Base-by-base conservation (phyloP, 768 basidiomycete genomes). In the Boletus rufocinnamomeus region DNA sequence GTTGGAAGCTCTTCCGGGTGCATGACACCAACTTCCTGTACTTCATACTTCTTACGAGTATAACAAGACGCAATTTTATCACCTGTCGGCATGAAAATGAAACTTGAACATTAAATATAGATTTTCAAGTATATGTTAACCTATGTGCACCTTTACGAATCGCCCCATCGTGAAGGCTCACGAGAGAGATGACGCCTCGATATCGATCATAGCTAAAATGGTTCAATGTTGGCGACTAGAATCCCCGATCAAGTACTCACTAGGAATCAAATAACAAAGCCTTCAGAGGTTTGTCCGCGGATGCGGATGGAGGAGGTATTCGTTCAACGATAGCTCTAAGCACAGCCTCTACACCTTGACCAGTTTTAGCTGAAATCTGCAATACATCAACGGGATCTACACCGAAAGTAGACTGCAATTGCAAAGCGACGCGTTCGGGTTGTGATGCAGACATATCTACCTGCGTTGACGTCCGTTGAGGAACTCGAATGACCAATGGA, bases 181-280 rank as follows among this genome's bases (percentile, higher is more conserved):
- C 82, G 32, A 98, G 76, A 2, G 93, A 96, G 49, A 99, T 95
- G 23, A 98, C 97, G 11, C 97, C 97, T 56, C 95, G 85, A 74
- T 94, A 99, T 61, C 89, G 84, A 71, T 99, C 97, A 72, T 95
- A 98, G 57, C 94, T 96, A 52, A 52, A 40, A 55, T 45, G 66
- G 60, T 44, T 67, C 41, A 21, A 47, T 25, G 49, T 35, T 28
- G 34, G 48, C n/a, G 34, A 61, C 32, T 56, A 50, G 27, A 35
- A 46, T 50, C 13, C 44, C 23, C 6, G 16, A n/a, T 25, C 35
- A 38, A 32, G 30, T 28, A 77, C 84, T 74, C 62, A 95, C 93
- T 89, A 84, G 11, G 94, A 95, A 72, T 99, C 97, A 63, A 99
- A 98, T 43, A 97, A 78, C 60, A 98, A 84, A 0, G 92, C 95